Conservation (phyloP, 495 filamentous ascomycete genomes). For the Haplographium delicatum region DNA sequence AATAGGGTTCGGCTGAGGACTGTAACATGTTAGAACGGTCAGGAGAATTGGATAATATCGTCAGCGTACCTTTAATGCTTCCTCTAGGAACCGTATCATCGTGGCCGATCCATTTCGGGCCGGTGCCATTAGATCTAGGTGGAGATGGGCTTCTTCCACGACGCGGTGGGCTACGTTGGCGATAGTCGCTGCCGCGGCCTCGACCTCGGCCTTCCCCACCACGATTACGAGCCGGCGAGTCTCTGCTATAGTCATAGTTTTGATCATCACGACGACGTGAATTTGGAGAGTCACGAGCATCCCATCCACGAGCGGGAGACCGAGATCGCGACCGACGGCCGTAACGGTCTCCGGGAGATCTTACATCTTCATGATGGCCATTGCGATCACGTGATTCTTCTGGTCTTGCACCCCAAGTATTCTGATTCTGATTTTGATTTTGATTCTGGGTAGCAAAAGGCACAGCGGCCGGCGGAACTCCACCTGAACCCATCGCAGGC, state of each 20-base stretch:
- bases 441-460: conserved; percentile 19
- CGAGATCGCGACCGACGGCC: conserved; percentile 72
- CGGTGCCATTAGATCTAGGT: conserved; percentile 30
- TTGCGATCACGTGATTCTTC: conserved; percentile 59
- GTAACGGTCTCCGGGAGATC: conserved; percentile 53
- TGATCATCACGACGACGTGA: conserved; percentile 50
- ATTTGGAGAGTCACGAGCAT: conserved; percentile 31
- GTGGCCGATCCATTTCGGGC: conserved; percentile 74
- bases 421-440: conserved; percentile 19
- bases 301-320: conserved; percentile 61
- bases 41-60: not conserved
- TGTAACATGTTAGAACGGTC: conserved; percentile 28
- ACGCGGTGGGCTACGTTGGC: conserved; percentile 75
- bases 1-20: conserved; percentile 94
- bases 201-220: conserved; percentile 53
- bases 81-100: conserved; percentile 67
- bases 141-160: conserved; percentile 59
- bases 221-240: conserved; percentile 44
- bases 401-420: conserved; percentile 25
- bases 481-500: conserved; percentile 28
- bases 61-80: conserved; percentile 68
- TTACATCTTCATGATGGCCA: conserved; percentile 40
- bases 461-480: conserved; percentile 27
- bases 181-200: conserved; percentile 63
- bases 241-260: conserved; percentile 32